phyloP scores from a whole-genome alignment of 257 asterid genomes.

The Plectranthus barbatus region DNA sequence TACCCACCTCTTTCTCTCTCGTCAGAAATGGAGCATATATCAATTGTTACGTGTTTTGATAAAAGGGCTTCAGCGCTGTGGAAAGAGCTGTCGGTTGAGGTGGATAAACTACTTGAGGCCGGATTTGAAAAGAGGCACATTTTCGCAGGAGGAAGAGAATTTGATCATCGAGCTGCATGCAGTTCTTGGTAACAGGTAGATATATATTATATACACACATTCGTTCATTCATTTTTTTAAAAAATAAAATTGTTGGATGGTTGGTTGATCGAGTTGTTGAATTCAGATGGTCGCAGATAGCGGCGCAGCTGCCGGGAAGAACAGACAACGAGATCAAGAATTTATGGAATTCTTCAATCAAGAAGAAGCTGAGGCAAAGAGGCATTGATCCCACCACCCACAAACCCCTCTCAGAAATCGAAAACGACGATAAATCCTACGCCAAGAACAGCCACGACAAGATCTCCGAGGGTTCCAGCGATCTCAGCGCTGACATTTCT shows the following conservation, averaged over 20 bases:
- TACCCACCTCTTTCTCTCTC: background rate
- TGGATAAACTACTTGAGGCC: conserved; percentile 95
- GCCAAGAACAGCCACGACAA: conserved; percentile 30
- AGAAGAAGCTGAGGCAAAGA: conserved; percentile 73
- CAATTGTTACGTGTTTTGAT: background rate
- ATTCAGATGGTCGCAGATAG: conserved; percentile 90
- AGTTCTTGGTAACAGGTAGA: conserved; percentile 82
- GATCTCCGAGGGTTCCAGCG: conserved; percentile 43
- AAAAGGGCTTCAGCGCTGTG: conserved; percentile 80
- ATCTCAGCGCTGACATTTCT: conserved; percentile 23
- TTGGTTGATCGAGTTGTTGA: too few relatives aligned
- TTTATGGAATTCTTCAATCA: conserved; percentile 83
- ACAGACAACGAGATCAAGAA: conserved; percentile 93
- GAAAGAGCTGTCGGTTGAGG: conserved; percentile 86
- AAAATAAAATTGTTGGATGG: too few relatives aligned
- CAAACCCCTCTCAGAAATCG: conserved; percentile 54
- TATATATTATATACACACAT: too few relatives aligned
- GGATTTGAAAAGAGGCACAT: conserved; percentile 85
- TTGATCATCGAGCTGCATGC: conserved; percentile 81
- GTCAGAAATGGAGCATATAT: background rate
- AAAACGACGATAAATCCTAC: conserved; percentile 23
- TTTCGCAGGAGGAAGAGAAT: conserved; percentile 76
- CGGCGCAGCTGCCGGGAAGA: conserved; percentile 81
- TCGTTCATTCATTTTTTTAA: too few relatives aligned
- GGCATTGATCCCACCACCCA: conserved; percentile 93